Percentiles rank a stretch among this genome's conserved stretches.
These are phyloP conservation scores for Hypoxylon sp. DNA, from an alignment of 2,329 filamentous ascomycete genomes.

Conservation along the genomic window DNA sequence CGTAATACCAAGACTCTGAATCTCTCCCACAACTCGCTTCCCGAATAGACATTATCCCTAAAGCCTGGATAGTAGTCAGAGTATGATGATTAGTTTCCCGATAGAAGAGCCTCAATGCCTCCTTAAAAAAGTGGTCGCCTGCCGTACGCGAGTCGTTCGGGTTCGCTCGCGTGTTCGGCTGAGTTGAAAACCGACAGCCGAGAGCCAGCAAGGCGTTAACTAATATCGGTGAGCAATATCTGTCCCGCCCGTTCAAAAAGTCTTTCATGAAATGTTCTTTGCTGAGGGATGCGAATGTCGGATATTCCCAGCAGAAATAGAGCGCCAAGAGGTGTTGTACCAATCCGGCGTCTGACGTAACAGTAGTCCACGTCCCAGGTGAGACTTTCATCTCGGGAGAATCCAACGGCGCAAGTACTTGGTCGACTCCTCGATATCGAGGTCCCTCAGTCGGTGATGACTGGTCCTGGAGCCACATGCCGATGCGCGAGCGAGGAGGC, in stretches of 20 bases:
- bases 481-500: slow-evolving; percentile 63
- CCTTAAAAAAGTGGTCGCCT: slow-evolving; percentile 82
- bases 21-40: slow-evolving; percentile 81
- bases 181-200: slow-evolving; percentile 78
- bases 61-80: slow-evolving; percentile 80
- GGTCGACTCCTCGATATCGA: slow-evolving; percentile 62
- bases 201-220: slow-evolving; percentile 77
- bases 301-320: slow-evolving; percentile 84
- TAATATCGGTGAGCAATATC: slow-evolving; percentile 77
- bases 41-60: slow-evolving; percentile 82
- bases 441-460: slow-evolving; percentile 51
- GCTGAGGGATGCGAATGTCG: slow-evolving; percentile 80
- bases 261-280: slow-evolving; percentile 79
- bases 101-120: slow-evolving; percentile 73
- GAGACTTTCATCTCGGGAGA: slow-evolving; percentile 62
- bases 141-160: slow-evolving; percentile 74
- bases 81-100: slow-evolving; percentile 71
- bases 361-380: slow-evolving; percentile 70
- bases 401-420: slow-evolving; percentile 64
- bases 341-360: slow-evolving; percentile 71
- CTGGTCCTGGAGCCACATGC: slow-evolving; percentile 65
- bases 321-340: slow-evolving; percentile 75
- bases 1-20: slow-evolving; percentile 80
- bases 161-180: slow-evolving; percentile 74
- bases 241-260: slow-evolving; percentile 71